Evolutionary conservation across 306 rosid genomes (phyloP).

Genomic region (Albizia julibrissin): DNA sequence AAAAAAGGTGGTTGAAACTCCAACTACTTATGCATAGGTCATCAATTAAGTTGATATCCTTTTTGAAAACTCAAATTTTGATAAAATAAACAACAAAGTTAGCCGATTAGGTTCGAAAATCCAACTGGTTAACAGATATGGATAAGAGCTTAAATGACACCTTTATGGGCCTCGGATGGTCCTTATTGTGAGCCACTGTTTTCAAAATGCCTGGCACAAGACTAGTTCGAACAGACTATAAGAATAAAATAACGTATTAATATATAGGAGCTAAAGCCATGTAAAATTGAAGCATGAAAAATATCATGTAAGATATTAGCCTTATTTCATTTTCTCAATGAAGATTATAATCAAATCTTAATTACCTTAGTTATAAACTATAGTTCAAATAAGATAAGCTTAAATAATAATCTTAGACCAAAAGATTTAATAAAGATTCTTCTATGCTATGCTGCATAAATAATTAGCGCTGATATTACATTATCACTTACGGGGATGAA

Average conservation of each 20-base stretch:
- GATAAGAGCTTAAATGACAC: not conserved
- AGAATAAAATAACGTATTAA: not conserved
- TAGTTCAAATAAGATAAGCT: too few species aligned
- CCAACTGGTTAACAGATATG: not conserved
- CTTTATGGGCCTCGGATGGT: conserved; percentile 6
- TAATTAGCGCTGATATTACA: too few species aligned
- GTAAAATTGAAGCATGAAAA: not conserved
- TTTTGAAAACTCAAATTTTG: not conserved
- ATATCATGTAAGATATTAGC: too few species aligned
- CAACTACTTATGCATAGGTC: not conserved
- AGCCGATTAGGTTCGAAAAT: not conserved
- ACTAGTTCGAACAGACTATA: conserved; percentile 1
- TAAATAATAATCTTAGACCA: too few species aligned
- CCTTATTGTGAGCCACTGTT: conserved; percentile 4
- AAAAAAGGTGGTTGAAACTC: not conserved
- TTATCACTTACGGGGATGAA: not conserved
- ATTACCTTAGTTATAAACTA: too few species aligned
- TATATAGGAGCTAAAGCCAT: not conserved
- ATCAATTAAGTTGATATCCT: not conserved
- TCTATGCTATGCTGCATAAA: too few species aligned
- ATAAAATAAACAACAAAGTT: not conserved
- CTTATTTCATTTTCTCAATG: too few species aligned
- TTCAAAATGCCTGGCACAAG: conserved; percentile 17
- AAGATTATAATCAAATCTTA: too few species aligned
- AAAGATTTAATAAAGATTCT: too few species aligned